These are phyloP conservation scores for Margaritispora aquatica DNA, from an alignment of 495 filamentous ascomycete species.

Conservation along the genomic window DNA sequence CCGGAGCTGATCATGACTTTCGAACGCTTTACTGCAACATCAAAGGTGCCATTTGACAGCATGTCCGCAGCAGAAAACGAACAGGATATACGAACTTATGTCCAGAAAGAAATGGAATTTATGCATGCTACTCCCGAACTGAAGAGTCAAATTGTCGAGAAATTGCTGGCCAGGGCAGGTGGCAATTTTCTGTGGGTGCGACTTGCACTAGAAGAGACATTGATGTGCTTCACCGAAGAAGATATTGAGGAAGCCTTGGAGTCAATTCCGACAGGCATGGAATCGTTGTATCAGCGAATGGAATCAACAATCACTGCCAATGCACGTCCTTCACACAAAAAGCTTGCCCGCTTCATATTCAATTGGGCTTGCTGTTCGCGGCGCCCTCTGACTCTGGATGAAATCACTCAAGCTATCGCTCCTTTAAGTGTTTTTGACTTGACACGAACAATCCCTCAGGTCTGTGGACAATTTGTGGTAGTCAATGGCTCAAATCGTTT, in stretches of 20 bases:
- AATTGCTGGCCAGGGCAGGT: not conserved
- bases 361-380: slow-evolving; percentile 2
- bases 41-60: not conserved
- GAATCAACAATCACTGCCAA: not conserved
- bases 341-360: not conserved
- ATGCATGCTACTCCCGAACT: not conserved
- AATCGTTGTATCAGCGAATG: not conserved
- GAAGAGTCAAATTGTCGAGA: not conserved
- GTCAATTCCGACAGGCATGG: not conserved
- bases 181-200: not conserved
- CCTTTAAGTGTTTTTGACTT: slow-evolving; percentile 1
- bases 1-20: not conserved
- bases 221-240: not conserved
- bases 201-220: not conserved
- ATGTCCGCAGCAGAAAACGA: not conserved
- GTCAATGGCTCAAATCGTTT: slow-evolving; percentile 26
- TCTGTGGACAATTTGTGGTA: slow-evolving; percentile 33
- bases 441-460: not conserved
- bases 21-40: not conserved
- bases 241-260: not conserved
- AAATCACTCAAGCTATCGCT: not conserved
- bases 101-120: slow-evolving; percentile 4
- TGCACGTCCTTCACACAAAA: not conserved
- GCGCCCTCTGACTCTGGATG: not conserved
- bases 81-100: not conserved